Evolutionary conservation across 495 filamentous ascomycete genomes (phyloP), one percentile per base, ranked within the genome.

Genomic region (Mytilinidion resinicola): DNA sequence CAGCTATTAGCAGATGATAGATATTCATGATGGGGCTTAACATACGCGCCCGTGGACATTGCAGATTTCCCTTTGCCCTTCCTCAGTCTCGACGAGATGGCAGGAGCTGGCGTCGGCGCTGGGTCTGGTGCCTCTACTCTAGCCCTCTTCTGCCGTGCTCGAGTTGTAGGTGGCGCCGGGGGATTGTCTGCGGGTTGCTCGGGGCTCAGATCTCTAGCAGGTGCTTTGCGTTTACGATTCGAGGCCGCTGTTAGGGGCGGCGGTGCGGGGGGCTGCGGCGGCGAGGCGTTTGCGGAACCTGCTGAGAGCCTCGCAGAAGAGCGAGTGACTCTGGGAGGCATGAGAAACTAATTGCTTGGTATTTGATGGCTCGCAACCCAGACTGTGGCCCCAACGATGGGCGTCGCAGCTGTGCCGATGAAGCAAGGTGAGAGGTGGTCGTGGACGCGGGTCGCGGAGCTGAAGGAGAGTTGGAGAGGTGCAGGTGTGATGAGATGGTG

Each of bases 21-120:
- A 12, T 37, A 15, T 2, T 30, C 41, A 10, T 12, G 21, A 36
- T n/a, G 9, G 33, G 55, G n/a, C 5, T 30, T 30, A 6, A 76
- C 81, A 55, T 75, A 93, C 89, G 82, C 85, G 70, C 87, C 82
- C 77, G 85, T 88, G 74, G 90, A 90, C 91, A 92, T 93, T 68
- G 78, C 80, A 73, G 79, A 74, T 51, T 82, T 69, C 69, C 79
- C 75, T 74, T 87, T 84, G 69, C 81, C 75, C 74, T 81, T 80
- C 72, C 62, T 59, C 51, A 60, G 54, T 39, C 59, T 60, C 46
- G 55, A 35, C 35, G 62, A 47, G 21, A 50, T 44, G 15, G 55
- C 20, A 25, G 59, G 52, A 21, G 66, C 56, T 44, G 61, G 57
- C 30, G 51, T 30, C 35, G 47, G 41, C 14, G 51, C 34, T 42